Base-by-base conservation (phyloP, 2,329 filamentous ascomycete species). In the Phoma herbarum region DNA sequence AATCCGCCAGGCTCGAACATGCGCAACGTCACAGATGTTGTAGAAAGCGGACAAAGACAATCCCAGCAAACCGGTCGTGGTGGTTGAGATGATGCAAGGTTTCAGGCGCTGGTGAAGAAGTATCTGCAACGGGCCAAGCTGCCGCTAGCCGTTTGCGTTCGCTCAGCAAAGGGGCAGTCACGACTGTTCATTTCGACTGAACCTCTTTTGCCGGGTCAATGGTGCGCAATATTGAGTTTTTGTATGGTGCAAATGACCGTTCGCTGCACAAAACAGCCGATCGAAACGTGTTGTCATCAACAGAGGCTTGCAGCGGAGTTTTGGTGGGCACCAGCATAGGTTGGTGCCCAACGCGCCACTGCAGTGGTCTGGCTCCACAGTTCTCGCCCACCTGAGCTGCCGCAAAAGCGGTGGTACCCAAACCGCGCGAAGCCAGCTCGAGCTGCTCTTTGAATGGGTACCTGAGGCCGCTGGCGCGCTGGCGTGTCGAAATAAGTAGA, bases 281-380 rank as follows among this genome's bases (percentile, higher is more conserved):
- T 50, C 22, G 52, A 48, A 50, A 59, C 60, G 48, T 51, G 56
- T 31, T 60, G 50, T 45, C 55, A 61, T 43, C 57, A 43, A 35
- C 31, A 23, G 42, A 43, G 60, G 51, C 59, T 50, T 50, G 62
- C 57, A 54, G 45, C 50, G 25, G 50, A 59, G 33, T 50, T 59
- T 59, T 59, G 56, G 56, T 64, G 60, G 63, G 65, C 64, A 60
- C 49, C 56, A 46, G 42, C 43, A 54, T 53, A 60, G 59, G 59
- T 70, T 70, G 69, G 60, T 63, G 67, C 68, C 68, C 68, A 70
- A 72, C 68, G 61, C 68, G 66, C 67, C 68, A 70, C 65, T 61
- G 41, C 49, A 52, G 47, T 61, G 49, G 59, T 53, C 61, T 45
- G 65, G 63, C 63, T 58, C 66, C 68, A 70, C 68, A 70, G 62